Evolutionary conservation across 2,329 filamentous ascomycete species (phyloP), one percentile per base, ranked within the genome.

Genomic region (Phialophora macrospora): DNA sequence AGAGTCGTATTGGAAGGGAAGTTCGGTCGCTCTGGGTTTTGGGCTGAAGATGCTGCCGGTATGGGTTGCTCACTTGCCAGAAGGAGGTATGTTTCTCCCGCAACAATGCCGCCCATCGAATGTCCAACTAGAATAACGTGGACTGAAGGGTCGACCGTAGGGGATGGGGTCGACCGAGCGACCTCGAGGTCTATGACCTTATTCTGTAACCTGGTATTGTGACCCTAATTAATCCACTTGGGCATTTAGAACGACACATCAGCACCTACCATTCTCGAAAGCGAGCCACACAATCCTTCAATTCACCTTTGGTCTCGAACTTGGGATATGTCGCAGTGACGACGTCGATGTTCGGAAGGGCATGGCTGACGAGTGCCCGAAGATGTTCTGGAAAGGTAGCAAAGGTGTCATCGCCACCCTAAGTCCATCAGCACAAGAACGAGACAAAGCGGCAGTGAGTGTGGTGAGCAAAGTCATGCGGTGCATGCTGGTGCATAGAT

Each of bases 181-280:
- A 97, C 93, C 79, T 99, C 94, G 73, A 97, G 83, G 77, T 98
- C 95, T 73, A 98, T 97, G 72, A 98, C 91, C 73, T 91, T 91
- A 75, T 97, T 90, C 71, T 93, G 88, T 17, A 98, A 86, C 92
- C 90, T 92, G 58, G 26, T 38, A n/a, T 28, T 17, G 5, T 14
- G 3, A 12, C n/a, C 62, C 60, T 58, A 66, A 56, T 28, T 12
- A n/a, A 34, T 30, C 17, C 22, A 5, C 51, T 14, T 17, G 20
- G 30, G 12, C 17, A 5, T 9, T 9, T 30, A 8, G 20, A 17
- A 44, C 20, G 9, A 6, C 12, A 22, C 26, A 52, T 11, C 20
- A 46, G 17, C 14, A 71, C 74, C 55, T 72, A 82, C 81, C 81
- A 83, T 75, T 83, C 81, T 71, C 80, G 75, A 63, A 83, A 80